A percentile compares a stretch with the other conserved stretches of the same genome.
phyloP scores from a whole-genome alignment of 2,329 filamentous ascomycete genomes.

The Pestalotiopsis sp. region DNA sequence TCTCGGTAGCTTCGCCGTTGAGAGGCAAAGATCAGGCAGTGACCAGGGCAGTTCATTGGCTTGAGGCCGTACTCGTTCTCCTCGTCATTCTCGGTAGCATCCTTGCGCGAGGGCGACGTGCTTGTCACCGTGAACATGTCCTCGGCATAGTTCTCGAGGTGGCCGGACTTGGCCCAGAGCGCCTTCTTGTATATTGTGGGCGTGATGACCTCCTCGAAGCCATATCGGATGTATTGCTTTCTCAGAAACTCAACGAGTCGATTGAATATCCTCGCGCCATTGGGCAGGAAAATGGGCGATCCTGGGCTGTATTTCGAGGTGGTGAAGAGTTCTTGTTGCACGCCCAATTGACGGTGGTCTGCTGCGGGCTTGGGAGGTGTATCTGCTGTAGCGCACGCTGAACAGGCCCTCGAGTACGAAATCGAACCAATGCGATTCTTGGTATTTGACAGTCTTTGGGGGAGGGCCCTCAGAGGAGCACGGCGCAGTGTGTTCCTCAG shows the following conservation, averaged over 20 bases:
- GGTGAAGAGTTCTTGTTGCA: slow-evolving; percentile 76
- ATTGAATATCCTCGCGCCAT: slow-evolving; percentile 82
- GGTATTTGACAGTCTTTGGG: not conserved
- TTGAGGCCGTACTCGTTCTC: slow-evolving; percentile 66
- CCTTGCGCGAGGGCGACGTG: slow-evolving; percentile 44
- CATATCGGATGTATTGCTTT: slow-evolving; percentile 81
- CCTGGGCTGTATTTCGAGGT: slow-evolving; percentile 81
- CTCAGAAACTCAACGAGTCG: slow-evolving; percentile 81
- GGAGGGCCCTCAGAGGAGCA: not conserved
- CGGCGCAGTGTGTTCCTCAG: slow-evolving; percentile 1
- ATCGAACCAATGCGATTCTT: not conserved
- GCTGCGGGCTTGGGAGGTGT: slow-evolving; percentile 28
- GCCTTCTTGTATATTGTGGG: slow-evolving; percentile 90
- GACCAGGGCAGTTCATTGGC: slow-evolving; percentile 98
- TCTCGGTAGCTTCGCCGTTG: slow-evolving; percentile 86
- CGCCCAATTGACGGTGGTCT: slow-evolving; percentile 64
- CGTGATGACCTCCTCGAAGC: slow-evolving; percentile 86
- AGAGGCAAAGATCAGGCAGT: slow-evolving; percentile 86
- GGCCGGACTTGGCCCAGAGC: slow-evolving; percentile 83
- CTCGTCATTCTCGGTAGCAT: slow-evolving; percentile 30
- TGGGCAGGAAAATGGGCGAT: slow-evolving; percentile 81
- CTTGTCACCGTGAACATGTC: slow-evolving; percentile 87
- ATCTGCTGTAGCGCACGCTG: slow-evolving; percentile 29
- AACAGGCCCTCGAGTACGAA: slow-evolving; percentile 23
- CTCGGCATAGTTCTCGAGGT: slow-evolving; percentile 87